These are phyloP conservation scores for Boletus smithii DNA, from an alignment of 1,284 basidiomycete genomes.

Conservation along the genomic window DNA sequence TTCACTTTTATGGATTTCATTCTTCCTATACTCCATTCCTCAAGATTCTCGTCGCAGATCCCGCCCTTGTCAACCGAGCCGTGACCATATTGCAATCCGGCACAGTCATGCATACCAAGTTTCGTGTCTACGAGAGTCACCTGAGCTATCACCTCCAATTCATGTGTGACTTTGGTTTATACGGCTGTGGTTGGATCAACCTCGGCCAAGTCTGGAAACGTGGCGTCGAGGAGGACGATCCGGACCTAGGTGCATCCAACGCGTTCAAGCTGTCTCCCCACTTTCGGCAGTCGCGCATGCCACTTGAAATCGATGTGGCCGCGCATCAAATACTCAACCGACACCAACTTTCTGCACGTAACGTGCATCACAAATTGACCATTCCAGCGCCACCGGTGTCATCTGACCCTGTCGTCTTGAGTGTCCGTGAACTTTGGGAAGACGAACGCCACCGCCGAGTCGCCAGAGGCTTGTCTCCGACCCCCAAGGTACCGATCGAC, in stretches of 20 bases:
- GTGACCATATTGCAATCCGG: conserved; percentile 78
- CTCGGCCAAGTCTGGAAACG: conserved; percentile 58
- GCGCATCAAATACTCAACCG: conserved; percentile 88
- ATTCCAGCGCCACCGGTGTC: conserved; percentile 52
- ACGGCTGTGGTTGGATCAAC: conserved; percentile 91
- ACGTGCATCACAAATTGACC: conserved; percentile 71
- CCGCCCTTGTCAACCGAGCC: conserved; percentile 63
- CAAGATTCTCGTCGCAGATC: conserved; percentile 81
- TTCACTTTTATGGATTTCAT: conserved; percentile 95
- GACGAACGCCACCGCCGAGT: conserved; percentile 78
- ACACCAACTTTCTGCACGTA: conserved; percentile 58
- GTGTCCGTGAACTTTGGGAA: conserved; percentile 93
- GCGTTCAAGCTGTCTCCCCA: conserved; percentile 40
- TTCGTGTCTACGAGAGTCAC: conserved; percentile 87
- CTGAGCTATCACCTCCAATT: conserved; percentile 89
- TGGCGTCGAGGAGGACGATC: conserved; percentile 34
- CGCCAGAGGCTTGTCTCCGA: conserved; percentile 62
- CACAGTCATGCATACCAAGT: conserved; percentile 73
- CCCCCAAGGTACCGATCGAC: conserved; percentile 66
- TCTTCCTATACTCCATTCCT: conserved; percentile 84
- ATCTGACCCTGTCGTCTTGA: conserved; percentile 78
- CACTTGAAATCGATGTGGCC: conserved; percentile 82
- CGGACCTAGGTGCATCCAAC: conserved; percentile 14
- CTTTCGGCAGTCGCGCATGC: conserved; percentile 66
- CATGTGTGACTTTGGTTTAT: conserved; percentile 93